These are phyloP conservation scores for Penicillium cinerascens DNA, from an alignment of 495 filamentous ascomycete genomes.

Conservation along the genomic window DNA sequence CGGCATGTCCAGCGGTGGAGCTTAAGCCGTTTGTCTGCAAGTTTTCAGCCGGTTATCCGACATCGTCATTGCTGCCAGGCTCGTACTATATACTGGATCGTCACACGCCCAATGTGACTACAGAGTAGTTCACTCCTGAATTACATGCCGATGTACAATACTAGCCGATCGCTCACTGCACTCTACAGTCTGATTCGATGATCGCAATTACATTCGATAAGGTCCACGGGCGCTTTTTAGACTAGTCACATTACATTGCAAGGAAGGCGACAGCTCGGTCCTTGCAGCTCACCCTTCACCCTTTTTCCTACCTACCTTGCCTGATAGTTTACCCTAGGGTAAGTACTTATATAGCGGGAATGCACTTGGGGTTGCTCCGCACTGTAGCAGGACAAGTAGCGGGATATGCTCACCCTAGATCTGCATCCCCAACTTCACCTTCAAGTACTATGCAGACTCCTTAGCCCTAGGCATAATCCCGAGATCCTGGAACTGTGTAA, in stretches of 20 bases:
- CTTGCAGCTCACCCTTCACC: constrained; percentile 37
- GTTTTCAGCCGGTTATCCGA: constrained; percentile 3
- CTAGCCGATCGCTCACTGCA: too few species aligned
- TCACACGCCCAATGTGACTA: too few species aligned
- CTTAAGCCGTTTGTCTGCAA: constrained; percentile 8
- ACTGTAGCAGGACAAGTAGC: too few species aligned
- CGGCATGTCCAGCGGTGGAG: constrained; percentile 27
- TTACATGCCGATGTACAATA: too few species aligned
- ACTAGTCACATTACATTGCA: constrained; percentile 39
- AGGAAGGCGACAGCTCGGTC: constrained; percentile 29
- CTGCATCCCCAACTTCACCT: not conserved
- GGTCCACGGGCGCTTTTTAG: constrained; percentile 23
- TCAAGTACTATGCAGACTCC: too few species aligned
- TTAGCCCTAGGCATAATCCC: not conserved
- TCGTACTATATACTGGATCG: too few species aligned
- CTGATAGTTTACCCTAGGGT: not conserved
- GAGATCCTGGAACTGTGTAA: not conserved
- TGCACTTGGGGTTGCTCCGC: too few species aligned
- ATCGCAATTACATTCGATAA: constrained; percentile 21
- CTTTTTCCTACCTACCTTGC: constrained; percentile 3
- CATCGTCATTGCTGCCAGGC: not conserved
- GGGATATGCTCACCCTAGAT: not conserved
- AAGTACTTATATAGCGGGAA: not conserved
- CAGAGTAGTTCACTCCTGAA: not conserved
- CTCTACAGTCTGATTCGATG: not conserved